Conservation (phyloP, 495 filamentous ascomycete genomes). For the Durotheca rogersii region DNA sequence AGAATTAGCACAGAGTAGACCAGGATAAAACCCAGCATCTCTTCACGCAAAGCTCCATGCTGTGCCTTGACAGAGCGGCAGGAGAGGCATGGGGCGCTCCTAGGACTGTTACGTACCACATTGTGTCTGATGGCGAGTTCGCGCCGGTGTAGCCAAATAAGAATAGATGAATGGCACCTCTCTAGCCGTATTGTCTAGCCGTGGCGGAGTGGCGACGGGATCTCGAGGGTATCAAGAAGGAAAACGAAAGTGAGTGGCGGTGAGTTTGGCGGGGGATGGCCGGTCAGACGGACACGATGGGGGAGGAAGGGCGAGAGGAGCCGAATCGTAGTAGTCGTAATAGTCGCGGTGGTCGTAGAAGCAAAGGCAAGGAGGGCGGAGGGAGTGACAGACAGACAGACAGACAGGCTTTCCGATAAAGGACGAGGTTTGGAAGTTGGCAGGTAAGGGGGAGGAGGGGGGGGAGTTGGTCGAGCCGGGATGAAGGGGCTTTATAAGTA, state of each 20-base stretch:
- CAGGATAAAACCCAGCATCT: background rate
- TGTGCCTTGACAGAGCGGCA: background rate
- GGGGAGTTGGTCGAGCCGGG: no score
- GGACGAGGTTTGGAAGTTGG: constrained; percentile 19
- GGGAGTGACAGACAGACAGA: no score
- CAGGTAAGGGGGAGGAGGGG: background rate
- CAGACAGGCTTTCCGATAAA: constrained; percentile 29
- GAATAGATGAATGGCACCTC: no score
- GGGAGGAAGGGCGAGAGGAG: constrained; percentile 13
- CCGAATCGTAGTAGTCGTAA: no score
- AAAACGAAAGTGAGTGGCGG: constrained; percentile 27
- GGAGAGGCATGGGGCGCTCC: constrained; percentile 1
- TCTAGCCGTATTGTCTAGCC: no score
- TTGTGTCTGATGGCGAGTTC: constrained; percentile 18
- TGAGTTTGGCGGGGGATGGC: constrained; percentile 37
- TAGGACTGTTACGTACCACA: constrained; percentile 29
- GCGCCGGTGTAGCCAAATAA: no score
- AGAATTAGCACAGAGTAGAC: constrained; percentile 28
- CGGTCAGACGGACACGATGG: constrained; percentile 9
- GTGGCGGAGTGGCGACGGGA: constrained; percentile 2
- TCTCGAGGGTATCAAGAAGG: constrained; percentile 15
- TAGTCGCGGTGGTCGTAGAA: no score
- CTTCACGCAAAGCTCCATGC: constrained; percentile 1
- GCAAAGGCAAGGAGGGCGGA: no score
- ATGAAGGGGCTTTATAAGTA: no score